Base-by-base conservation (phyloP, 2,329 filamentous ascomycete species). In the Colletotrichum destructivum region DNA sequence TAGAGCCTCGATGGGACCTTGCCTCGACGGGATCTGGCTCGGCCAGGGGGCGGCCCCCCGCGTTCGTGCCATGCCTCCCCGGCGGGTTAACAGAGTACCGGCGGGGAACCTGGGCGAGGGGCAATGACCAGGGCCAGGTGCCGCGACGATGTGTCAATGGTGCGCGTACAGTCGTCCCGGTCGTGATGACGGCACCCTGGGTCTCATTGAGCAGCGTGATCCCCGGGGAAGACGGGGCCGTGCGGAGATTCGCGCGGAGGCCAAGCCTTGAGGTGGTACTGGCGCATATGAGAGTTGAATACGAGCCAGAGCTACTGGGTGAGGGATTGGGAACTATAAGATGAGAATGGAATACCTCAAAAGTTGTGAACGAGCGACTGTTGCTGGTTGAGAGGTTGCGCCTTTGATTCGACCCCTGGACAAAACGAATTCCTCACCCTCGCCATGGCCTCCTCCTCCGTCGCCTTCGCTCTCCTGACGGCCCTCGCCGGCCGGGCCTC, bases 161-260 rank as follows among this genome's bases (percentile, higher is more conserved):
- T 64, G 69, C 69, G 69, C 69, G 47, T 69, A 72, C 47, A 47
- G 38, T 31, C 31, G 6, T 31, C 31, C 31, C 6, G 31, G 31
- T 46, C 18, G 65, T 35, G 69, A 72, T 72, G 69, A 72, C 69
- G 65, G 69, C 69, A 64, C 65, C 31, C 44, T 67, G 23, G 13
- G 54, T 40, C 40, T 21, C 35, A 8, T 13, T n/a, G 11, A 52
- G 38, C 44, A 38, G 16, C 18, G 38, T 51, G 40, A 18, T 47
- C 35, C 31, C n/a, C 69, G 69, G 69, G 64, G 64, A 68, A 44
- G 44, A 68, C 64, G 69, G 64, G 57, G 57, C 69, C 69, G 69
- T 44, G 56, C 52, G 52, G 57, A 40, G 21, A n/a, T 11, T 15
- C 6, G 15, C 8, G 5, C n/a, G 13, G 38, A 38, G 57, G 44